A percentile compares a stretch with the other conserved stretches of the same genome.
Conservation (phyloP, 768 basidiomycete species). For the Termitomyces sp. region DNA sequence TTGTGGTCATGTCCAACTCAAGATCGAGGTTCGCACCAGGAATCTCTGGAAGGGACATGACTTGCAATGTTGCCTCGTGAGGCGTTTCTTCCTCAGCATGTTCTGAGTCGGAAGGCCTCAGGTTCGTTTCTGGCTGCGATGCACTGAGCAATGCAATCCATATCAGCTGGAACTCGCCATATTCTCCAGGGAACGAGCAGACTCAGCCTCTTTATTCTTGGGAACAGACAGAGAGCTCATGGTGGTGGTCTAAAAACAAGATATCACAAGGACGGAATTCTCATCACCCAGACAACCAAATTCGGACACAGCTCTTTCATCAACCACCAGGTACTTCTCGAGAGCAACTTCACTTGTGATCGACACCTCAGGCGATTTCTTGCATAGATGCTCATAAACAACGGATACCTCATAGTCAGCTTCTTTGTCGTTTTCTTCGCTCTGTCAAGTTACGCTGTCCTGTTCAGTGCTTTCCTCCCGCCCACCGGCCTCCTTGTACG, state of each 20-base stretch:
- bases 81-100: background rate
- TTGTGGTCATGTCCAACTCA: slow-evolving; percentile 37
- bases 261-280: slow-evolving; percentile 30
- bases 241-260: slow-evolving; percentile 25
- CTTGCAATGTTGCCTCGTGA: slow-evolving; percentile 1
- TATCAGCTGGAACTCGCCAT: slow-evolving; percentile 23
- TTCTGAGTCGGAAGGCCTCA: background rate
- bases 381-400: slow-evolving; percentile 14
- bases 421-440: slow-evolving; percentile 48
- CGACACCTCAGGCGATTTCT: background rate
- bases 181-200: slow-evolving; percentile 18
- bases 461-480: slow-evolving; percentile 63
- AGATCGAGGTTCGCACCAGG: slow-evolving; percentile 39
- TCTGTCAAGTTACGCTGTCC: slow-evolving; percentile 53
- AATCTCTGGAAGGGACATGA: slow-evolving; percentile 38
- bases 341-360: background rate
- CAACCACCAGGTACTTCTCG: background rate
- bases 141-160: slow-evolving; percentile 18
- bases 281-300: slow-evolving; percentile 31
- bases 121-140: background rate
- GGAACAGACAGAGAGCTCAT: slow-evolving; percentile 20
- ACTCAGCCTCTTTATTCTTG: slow-evolving; percentile 26
- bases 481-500: slow-evolving; percentile 45
- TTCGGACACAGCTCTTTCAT: background rate
- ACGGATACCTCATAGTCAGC: slow-evolving; percentile 43